Evolutionary conservation across 2,329 filamentous ascomycete genomes (phyloP), one percentile per base, ranked within the genome.

Genomic region (Chrysoporthe cubensis): DNA sequence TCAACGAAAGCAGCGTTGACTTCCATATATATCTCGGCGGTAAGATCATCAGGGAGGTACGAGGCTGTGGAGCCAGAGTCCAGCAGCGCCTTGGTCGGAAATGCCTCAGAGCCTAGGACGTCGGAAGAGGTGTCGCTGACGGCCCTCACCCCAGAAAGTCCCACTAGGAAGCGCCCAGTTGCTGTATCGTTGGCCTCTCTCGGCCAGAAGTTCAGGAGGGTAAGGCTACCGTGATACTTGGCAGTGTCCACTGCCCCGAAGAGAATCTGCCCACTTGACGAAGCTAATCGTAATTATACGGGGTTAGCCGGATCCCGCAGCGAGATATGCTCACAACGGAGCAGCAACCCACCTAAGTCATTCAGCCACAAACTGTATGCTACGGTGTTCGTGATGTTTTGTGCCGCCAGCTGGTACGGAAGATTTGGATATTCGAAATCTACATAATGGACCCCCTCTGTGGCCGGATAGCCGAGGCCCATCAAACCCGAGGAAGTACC

Each of bases 181-280:
- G 83, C 78, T 40, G 78, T 80, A 14, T 21, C 34, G 13, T 14
- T 32, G 52, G 52, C 21, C 13, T 46, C 7, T 14, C 8, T 14
- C 44, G 8, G 44, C 44, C 44, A 46, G 18, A 46, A 46, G 18
- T 46, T 13, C 16, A 57, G 3, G 18, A 26, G 52, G 21, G 52
- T 57, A 18, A 57, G 52, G 21, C 21, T 21, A 6, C 52, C 52
- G 9, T 57, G 52, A 37, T 57, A 57, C 16, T 57, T 21, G 52
- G 21, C 52, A 9, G 52, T 57, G 18, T 57, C 52, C 6, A 57
- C 34, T 14, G 21, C 52, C 21, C 52, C 52, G 26, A 57, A 57
- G 6, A 57, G 18, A 6, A 57, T 26, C 11, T 37, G 13, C 5
- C 52, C 52, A 6, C 14, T 57, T 32, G 82, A 83, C 5, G 87